Conservation (phyloP, 192 early-diverging fungal species). For the Gaertneriomyces sp. region DNA sequence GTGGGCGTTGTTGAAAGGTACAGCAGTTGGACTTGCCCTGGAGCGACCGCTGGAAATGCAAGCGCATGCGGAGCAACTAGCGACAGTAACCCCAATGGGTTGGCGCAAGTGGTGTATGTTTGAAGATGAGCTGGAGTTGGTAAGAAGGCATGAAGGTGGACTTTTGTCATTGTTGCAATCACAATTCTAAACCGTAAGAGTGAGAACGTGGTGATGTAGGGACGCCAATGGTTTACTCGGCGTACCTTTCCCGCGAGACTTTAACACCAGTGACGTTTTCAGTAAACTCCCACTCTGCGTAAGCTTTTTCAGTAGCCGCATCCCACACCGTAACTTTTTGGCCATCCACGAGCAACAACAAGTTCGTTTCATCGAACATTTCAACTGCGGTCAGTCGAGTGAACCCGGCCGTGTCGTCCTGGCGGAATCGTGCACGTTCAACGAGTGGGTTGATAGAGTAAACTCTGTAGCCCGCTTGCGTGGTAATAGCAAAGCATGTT, state of each 20-base stretch:
- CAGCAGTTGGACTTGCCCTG: slow-evolving; percentile 82
- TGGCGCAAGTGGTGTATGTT: slow-evolving; percentile 78
- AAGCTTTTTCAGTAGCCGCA: slow-evolving; percentile 64
- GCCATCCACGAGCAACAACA: slow-evolving; percentile 79
- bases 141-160: slow-evolving; percentile 74
- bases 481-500: slow-evolving; percentile 77
- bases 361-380: slow-evolving; percentile 83
- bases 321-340: slow-evolving; percentile 89
- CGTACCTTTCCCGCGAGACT: slow-evolving; percentile 68
- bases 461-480: slow-evolving; percentile 78
- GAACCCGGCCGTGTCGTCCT: too few species aligned
- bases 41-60: slow-evolving; percentile 77
- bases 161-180: slow-evolving; percentile 71
- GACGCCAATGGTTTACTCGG: background rate
- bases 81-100: slow-evolving; percentile 78
- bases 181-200: slow-evolving; percentile 54
- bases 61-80: slow-evolving; percentile 52
- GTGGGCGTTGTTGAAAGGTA: slow-evolving; percentile 8
- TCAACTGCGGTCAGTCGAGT: slow-evolving; percentile 71
- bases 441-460: slow-evolving; percentile 77
- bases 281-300: slow-evolving; percentile 74
- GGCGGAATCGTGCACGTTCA: background rate
- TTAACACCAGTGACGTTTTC: slow-evolving; percentile 78
- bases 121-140: slow-evolving; percentile 68
- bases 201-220: background rate